These are phyloP conservation scores for Chaetoceros tenuissimus DNA, from an alignment of 108 stramenopile species.

Conservation along the genomic window DNA sequence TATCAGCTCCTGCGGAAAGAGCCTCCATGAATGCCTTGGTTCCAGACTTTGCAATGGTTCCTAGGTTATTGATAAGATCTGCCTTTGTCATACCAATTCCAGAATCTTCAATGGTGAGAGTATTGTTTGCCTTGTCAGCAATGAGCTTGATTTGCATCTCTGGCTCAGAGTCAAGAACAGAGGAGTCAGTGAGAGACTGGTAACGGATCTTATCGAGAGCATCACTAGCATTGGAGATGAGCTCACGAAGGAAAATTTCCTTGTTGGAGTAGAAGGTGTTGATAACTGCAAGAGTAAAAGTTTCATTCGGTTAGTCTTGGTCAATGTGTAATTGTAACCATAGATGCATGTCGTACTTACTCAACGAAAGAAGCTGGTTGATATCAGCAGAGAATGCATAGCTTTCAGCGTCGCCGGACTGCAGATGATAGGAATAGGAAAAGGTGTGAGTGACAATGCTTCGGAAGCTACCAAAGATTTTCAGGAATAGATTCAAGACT, in stretches of 20 bases:
- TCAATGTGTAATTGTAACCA: too few species aligned
- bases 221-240: constrained; percentile 97
- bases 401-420: constrained; percentile 84
- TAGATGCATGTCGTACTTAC: constrained; percentile 37
- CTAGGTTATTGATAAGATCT: constrained; percentile 98
- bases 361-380: constrained; percentile 99
- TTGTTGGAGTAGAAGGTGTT: constrained; percentile 99
- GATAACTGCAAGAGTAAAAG: constrained; percentile 40
- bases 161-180: constrained; percentile 91
- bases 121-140: constrained; percentile 99
- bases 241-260: constrained; percentile 99
- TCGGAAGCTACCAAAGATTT: too few species aligned
- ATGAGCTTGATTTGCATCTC: constrained; percentile 97
- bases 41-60: constrained; percentile 99
- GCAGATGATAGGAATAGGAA: constrained; percentile 1
- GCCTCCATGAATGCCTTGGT: constrained; percentile 99
- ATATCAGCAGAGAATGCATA: constrained; percentile 99
- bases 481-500: too few species aligned
- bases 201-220: constrained; percentile 99
- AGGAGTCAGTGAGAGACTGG: constrained; percentile 91
- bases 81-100: constrained; percentile 99
- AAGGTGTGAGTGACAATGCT: too few species aligned
- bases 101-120: constrained; percentile 96
- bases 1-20: constrained; percentile 96
- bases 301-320: not conserved